Percentiles rank a stretch among this genome's conserved stretches.
phyloP scores from a whole-genome alignment of 2,329 filamentous ascomycete species.

The Trichoderma sp. region DNA sequence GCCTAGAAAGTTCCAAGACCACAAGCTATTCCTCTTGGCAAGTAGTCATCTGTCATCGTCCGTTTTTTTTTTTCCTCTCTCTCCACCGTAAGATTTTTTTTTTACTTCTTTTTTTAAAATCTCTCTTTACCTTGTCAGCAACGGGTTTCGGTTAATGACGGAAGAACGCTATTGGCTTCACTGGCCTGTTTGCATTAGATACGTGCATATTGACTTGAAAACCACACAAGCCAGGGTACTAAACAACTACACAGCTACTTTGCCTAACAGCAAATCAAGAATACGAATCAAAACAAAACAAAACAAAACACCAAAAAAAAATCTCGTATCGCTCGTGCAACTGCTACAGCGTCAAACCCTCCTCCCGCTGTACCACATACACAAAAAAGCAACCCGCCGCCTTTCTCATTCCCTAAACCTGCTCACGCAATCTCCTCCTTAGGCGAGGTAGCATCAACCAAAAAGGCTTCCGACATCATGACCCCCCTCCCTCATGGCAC shows the following conservation, averaged over 20 bases:
- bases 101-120: background rate
- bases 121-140: background rate
- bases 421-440: background rate
- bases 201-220: no score
- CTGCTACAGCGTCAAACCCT: background rate
- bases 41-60: background rate
- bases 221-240: no score
- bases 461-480: background rate
- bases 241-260: background rate
- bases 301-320: background rate
- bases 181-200: no score
- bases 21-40: background rate
- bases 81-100: background rate
- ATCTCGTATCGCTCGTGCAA: background rate
- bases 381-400: background rate
- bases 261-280: background rate
- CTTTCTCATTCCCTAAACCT: background rate
- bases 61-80: background rate
- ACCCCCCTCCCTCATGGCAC: background rate
- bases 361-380: background rate
- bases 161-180: background rate
- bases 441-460: background rate
- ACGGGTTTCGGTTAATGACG: background rate
- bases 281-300: background rate
- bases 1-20: conserved; percentile 8